Conservation (phyloP, 2,329 filamentous ascomycete species). For the Tolypocladium tropicale region DNA sequence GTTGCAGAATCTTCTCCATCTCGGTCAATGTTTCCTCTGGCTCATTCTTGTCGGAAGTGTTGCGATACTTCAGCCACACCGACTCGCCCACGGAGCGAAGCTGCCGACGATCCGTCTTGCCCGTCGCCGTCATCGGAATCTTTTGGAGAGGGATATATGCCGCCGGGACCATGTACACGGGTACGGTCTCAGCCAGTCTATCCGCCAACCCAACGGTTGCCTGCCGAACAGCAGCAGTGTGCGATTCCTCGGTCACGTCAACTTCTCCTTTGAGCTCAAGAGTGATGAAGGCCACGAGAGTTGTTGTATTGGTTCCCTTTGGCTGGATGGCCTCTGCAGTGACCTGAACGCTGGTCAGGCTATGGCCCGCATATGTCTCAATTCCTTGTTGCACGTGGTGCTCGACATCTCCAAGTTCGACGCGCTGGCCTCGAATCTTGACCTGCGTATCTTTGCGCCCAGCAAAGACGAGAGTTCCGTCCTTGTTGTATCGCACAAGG, state of each 20-base stretch:
- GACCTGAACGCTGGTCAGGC: neutral
- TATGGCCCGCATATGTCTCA: neutral
- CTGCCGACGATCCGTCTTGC: constrained; percentile 7
- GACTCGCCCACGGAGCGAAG: constrained; percentile 4
- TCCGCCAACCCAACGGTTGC: constrained; percentile 1
- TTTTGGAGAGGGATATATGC: constrained; percentile 5
- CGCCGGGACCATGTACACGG: constrained; percentile 9
- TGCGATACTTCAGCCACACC: neutral
- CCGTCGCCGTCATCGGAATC: constrained; percentile 6
- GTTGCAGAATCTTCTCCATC: constrained; percentile 1
- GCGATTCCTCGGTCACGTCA: neutral
- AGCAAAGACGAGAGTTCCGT: constrained; percentile 26
- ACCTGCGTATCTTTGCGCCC: constrained; percentile 44
- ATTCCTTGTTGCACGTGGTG: constrained; percentile 2
- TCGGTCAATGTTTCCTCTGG: neutral
- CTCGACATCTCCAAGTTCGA: constrained; percentile 28
- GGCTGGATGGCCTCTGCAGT: constrained; percentile 5
- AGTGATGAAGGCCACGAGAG: constrained; percentile 7
- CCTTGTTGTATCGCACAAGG: constrained; percentile 27
- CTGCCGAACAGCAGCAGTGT: neutral
- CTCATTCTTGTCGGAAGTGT: neutral
- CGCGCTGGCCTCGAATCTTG: constrained; percentile 42
- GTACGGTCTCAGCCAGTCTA: constrained; percentile 2
- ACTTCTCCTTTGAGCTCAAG: neutral
- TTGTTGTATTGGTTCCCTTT: neutral